A percentile compares a stretch with the other conserved stretches of the same genome.
phyloP scores from a whole-genome alignment of 176 grass and related monocot genomes.

The Neostapfia colusana region DNA sequence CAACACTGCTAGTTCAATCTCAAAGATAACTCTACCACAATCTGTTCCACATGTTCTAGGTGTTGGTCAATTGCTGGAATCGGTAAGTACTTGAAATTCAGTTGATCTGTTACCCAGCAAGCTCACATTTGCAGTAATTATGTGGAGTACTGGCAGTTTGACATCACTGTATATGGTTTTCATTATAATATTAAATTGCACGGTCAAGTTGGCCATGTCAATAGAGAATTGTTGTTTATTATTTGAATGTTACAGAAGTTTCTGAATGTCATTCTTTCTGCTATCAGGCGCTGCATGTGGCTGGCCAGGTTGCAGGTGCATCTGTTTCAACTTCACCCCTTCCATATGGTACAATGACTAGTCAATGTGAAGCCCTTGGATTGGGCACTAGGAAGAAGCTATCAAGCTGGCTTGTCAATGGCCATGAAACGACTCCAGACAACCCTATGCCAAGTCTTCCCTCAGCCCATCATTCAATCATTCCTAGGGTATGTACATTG shows the following conservation, averaged over 20 bases:
- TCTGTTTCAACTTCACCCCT: slow-evolving; percentile 92
- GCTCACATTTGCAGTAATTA: background rate
- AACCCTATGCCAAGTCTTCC: slow-evolving; percentile 44
- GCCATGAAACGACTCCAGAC: slow-evolving; percentile 57
- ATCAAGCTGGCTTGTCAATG: slow-evolving; percentile 86
- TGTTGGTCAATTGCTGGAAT: slow-evolving; percentile 90
- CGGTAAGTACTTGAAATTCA: slow-evolving; percentile 55
- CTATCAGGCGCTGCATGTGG: slow-evolving; percentile 88
- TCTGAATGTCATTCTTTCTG: background rate
- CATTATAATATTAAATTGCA: background rate
- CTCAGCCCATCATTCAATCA: slow-evolving; percentile 39
- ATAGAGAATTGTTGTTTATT: background rate
- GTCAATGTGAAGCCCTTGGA: slow-evolving; percentile 91
- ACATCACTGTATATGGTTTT: background rate
- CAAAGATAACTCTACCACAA: slow-evolving; percentile 56
- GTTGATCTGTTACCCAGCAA: slow-evolving; percentile 3
- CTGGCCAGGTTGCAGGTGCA: slow-evolving; percentile 87
- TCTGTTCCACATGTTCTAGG: slow-evolving; percentile 73
- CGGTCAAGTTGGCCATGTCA: background rate
- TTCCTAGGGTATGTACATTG: slow-evolving; percentile 52
- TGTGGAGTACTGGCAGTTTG: background rate
- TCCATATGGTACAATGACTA: slow-evolving; percentile 87
- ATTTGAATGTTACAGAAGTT: background rate
- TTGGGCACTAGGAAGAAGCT: slow-evolving; percentile 87
- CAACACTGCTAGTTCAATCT: slow-evolving; percentile 62